Evolutionary conservation across 441 rosid genomes (phyloP), one percentile per base, ranked within the genome.

Genomic region (Melianthus villosus): DNA sequence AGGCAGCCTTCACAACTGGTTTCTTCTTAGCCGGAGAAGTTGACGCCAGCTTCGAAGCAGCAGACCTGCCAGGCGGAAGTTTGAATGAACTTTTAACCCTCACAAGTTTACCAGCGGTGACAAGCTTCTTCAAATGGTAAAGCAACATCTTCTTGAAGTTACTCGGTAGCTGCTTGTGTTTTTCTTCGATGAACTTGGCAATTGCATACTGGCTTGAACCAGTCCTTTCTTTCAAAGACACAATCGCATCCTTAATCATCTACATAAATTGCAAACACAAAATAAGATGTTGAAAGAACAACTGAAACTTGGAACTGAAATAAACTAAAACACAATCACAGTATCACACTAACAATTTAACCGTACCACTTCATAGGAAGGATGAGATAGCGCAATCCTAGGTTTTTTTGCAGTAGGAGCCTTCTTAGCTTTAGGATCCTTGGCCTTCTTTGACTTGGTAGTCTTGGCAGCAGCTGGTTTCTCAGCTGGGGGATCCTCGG

Each of bases 161-260:
- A 0, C 68, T 23, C 1, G 97, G 93, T 20, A 86, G 43, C 6
- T 64, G 51, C 57, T 79, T 79, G 0, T 82, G 79, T 53, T 79
- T 86, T 67, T 75, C 94, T 22, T 86, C 94, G 0, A 71, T 57
- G 59, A 79, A 73, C 51, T 82, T 86, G 14, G 80, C 60, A 44
- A 86, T 86, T 18, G 94, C 97, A 35, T 82, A 70, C 59, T 82
- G 94, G 39, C 94, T 86, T 25, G 97, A 86, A 27, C 97, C 94
- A 1, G 69, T 68, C 57, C 56, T 79, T 60, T 82, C 97, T 54
- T 86, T 86, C 72, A 86, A 32, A 7, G 79, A 64, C 12, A 59
- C 63, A 18, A 86, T 79, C 1, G 93, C 93, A 0, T 77, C 93
- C 42, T 67, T 75, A 1, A 86, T 62, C 94, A 86, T 82, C 94